Evolutionary conservation across 345 rosid species (phyloP), one percentile per base, ranked within the genome.

Genomic region (Melastoma malabathricum): DNA sequence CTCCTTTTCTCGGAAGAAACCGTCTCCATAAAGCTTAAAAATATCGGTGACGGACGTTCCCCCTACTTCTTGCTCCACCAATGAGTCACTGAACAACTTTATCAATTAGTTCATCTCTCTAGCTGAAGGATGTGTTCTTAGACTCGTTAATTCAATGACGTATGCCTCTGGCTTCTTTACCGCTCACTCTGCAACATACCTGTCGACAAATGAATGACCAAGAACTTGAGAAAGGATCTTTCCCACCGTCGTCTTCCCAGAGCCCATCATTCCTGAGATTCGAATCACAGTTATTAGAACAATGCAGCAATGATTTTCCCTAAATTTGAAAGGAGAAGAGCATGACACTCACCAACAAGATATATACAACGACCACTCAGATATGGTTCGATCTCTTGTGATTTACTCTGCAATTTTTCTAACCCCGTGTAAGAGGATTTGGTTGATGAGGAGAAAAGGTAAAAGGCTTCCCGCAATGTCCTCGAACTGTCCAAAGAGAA

Each of bases 221-320:
- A 92, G 95, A 16, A 64, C 88, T 58, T 68, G 72, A 5, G 98
- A 68, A 54, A 92, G 65, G 70, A 87, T 53, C 75, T 84, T 79
- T 29, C 98, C 98, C 38, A 84, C 82, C 0, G 97, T 92, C 16
- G 98, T 82, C 75, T 92, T 92, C 55, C 98, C 98, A 10, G 95
- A 92, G 41, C 96, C 98, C 98, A 92, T 87, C 89, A 87, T 79
- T 47, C 98, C 96, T 87, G 69, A 65, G 72, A 20, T 65, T 19
- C 25, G 2, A 46, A 64, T 57, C 15, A 39, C 13, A 41, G 10
- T 20, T 38, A n/a, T 43, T 39, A 56, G 60, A 12, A 27, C 13
- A 3, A 13, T 13, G 17, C 39, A 44, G 6, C 25, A 15, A 45
- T 19, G 50, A 18, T 19, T 1, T 22, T 19, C 3, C n/a, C 16